Base-by-base conservation (phyloP, 768 basidiomycete genomes). In the Termitomyces sp. region DNA sequence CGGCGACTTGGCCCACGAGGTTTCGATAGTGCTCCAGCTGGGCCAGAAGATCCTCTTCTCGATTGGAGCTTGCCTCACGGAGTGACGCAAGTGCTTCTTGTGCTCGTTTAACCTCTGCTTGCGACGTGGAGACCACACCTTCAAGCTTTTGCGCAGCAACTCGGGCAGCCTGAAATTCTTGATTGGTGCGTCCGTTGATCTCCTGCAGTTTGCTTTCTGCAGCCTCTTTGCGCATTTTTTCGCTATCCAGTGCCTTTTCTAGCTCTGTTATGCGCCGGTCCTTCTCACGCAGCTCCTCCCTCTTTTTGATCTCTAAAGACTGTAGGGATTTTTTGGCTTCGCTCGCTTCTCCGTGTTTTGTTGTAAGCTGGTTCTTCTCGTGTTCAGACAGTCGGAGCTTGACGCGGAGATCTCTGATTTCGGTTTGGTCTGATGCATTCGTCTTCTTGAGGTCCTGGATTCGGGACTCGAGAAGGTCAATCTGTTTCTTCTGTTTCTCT, bases 401-500 rank as follows among this genome's bases (percentile, higher is more conserved):
- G 40, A 74, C 65, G 16, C 82, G 79, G 5, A 87, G 66, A 22
- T 84, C 86, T 63, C 83, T 88, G 65, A 88, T 66, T 66, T 90
- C 87, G 0, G 74, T 69, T 63, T 87, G 82, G 57, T 87, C 85
- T 0, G 72, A 60, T 0, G 69, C 59, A 18, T 73, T 70, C 20
- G 69, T 56, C 63, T 79, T 83, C 68, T 82, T 87, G 58, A 85
- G 71, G 50, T 88, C 88, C 41, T 84, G 82, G 3, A 88, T 62
- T 41, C 83, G 81, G n/a, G 69, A 60, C 32, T 89, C 87, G 45
- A 84, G 76, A 5, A 71, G 57, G 3, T 83, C 81, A 30, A 74
- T 79, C 57, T 85, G 85, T 65, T 82, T 87, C 75, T 80, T 86
- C 56, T 85, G 75, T 63, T 84, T 88, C 43, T 87, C 84, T 3